Conservation (phyloP, 2,329 filamentous ascomycete species). For the Helminthosporium solani region DNA sequence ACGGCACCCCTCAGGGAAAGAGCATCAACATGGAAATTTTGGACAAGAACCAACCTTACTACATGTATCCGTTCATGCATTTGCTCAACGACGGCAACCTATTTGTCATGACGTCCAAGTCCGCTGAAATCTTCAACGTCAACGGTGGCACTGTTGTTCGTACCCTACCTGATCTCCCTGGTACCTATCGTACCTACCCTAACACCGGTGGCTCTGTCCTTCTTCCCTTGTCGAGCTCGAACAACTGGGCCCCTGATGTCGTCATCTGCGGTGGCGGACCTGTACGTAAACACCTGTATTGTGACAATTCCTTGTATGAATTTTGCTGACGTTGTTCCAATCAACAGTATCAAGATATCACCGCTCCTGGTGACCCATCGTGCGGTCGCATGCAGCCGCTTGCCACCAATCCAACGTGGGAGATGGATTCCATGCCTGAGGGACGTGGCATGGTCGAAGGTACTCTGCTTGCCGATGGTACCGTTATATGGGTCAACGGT, state of each 20-base stretch:
- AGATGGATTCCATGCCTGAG: conserved; percentile 60
- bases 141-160: conserved; percentile 48
- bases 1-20: conserved; percentile 50
- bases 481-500: conserved; percentile 63
- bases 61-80: conserved; percentile 65
- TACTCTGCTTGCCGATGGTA: conserved; percentile 61
- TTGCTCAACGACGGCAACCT: conserved; percentile 58
- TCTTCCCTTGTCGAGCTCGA: conserved; percentile 54
- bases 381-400: conserved; percentile 59
- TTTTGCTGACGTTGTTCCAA: no score
- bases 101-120: conserved; percentile 59
- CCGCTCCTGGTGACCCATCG: conserved; percentile 58
- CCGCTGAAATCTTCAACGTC: conserved; percentile 58
- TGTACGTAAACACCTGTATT: no score
- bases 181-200: conserved; percentile 60
- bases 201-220: conserved; percentile 62
- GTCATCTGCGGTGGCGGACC: conserved; percentile 61
- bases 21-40: conserved; percentile 57
- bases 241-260: conserved; percentile 55
- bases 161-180: conserved; percentile 54
- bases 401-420: conserved; percentile 52
- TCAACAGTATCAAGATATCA: conserved; percentile 56
- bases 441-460: conserved; percentile 63
- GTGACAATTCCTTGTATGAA: no score
- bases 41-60: conserved; percentile 60